Percentiles rank a stretch among this genome's conserved stretches.
Evolutionary conservation across 805 yeast genomes (phyloP).

Genomic region (Pichia nanzhaoensis): DNA sequence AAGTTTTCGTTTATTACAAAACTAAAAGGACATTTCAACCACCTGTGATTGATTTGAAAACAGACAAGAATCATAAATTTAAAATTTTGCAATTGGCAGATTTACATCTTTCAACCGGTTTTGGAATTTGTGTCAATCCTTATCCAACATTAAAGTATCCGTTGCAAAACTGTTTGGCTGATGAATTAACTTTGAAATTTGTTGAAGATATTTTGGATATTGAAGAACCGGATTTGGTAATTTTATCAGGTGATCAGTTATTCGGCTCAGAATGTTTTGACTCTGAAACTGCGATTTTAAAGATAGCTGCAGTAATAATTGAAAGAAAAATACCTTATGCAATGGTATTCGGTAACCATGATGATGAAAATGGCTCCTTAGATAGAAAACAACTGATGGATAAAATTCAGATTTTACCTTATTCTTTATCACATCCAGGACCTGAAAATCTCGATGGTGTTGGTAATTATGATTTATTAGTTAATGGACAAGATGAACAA

Average conservation of each 20-base stretch:
- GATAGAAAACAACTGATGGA: slow-evolving; percentile 54
- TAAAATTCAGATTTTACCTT: slow-evolving; percentile 55
- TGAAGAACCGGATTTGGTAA: slow-evolving; percentile 81
- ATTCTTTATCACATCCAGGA: slow-evolving; percentile 54
- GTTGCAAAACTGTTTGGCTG: slow-evolving; percentile 63
- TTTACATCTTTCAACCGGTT: slow-evolving; percentile 80
- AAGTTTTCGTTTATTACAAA: slow-evolving; percentile 11
- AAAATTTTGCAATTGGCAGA: slow-evolving; percentile 89
- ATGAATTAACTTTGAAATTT: slow-evolving; percentile 58
- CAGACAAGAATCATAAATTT: slow-evolving; percentile 48
- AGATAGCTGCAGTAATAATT: slow-evolving; percentile 62
- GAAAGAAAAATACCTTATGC: slow-evolving; percentile 73
- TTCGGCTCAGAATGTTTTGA: slow-evolving; percentile 79
- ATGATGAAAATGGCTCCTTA: slow-evolving; percentile 81
- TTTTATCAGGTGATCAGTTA: slow-evolving; percentile 86
- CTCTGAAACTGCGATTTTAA: slow-evolving; percentile 72
- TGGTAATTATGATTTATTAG: slow-evolving; percentile 67
- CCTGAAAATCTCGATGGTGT: slow-evolving; percentile 68
- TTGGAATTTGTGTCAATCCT: slow-evolving; percentile 73
- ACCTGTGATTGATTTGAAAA: slow-evolving; percentile 23
- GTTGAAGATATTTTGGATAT: slow-evolving; percentile 55
- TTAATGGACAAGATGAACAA: slow-evolving; percentile 28
- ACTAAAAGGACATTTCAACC: slow-evolving; percentile 20
- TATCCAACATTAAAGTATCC: slow-evolving; percentile 38
- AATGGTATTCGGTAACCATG: slow-evolving; percentile 87